These are phyloP conservation scores for Kluyveromyces sp. DNA, from an alignment of 1,139 yeast genomes.

Conservation along the genomic window DNA sequence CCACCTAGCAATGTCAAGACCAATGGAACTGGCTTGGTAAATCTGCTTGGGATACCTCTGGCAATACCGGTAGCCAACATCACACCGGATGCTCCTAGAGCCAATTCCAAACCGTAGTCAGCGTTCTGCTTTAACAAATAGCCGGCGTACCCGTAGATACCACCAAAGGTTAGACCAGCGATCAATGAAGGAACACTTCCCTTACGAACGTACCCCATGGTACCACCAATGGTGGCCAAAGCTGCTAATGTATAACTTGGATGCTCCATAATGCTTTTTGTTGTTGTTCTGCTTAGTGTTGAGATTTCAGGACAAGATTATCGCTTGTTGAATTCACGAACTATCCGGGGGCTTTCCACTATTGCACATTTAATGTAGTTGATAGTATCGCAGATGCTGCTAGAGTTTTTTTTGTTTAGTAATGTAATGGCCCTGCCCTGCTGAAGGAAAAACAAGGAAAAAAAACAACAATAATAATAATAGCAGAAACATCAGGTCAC, in stretches of 20 bases:
- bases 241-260: constrained; percentile 72
- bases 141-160: constrained; percentile 69
- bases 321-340: too few relatives aligned
- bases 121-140: constrained; percentile 64
- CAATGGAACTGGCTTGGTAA: constrained; percentile 72
- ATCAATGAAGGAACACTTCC: constrained; percentile 72
- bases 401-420: too few relatives aligned
- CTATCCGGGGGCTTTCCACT: too few relatives aligned
- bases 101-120: constrained; percentile 75
- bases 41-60: constrained; percentile 52
- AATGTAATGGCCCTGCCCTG: too few relatives aligned
- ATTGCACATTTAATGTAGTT: too few relatives aligned
- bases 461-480: too few relatives aligned
- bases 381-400: too few relatives aligned
- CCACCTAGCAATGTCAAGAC: constrained; percentile 58
- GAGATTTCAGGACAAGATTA: background rate
- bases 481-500: too few relatives aligned
- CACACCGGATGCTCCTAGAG: constrained; percentile 61
- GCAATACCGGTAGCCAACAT: constrained; percentile 63
- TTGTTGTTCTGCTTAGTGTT: background rate
- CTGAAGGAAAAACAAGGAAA: too few relatives aligned
- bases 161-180: constrained; percentile 68
- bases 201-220: constrained; percentile 51
- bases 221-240: constrained; percentile 67
- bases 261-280: constrained; percentile 45